phyloP scores from a whole-genome alignment of 768 basidiomycete genomes.

The Tricholoma flavovirens region DNA sequence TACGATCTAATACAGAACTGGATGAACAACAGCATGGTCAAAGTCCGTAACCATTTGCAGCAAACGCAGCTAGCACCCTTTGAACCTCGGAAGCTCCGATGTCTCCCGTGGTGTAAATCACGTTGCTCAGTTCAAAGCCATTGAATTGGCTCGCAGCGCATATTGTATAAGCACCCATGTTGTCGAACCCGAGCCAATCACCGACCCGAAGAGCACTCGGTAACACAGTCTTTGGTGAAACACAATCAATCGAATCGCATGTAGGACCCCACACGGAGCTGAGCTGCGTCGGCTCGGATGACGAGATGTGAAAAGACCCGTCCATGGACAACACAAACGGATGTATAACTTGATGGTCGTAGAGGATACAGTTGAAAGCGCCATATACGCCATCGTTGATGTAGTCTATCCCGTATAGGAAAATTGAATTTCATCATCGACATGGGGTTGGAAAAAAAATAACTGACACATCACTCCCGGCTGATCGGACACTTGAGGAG shows the following conservation, averaged over 20 bases:
- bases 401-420: slow-evolving; percentile 66
- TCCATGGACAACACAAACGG: slow-evolving; percentile 74
- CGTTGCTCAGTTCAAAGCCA: slow-evolving; percentile 77
- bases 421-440: slow-evolving; percentile 7
- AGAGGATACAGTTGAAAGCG: slow-evolving; percentile 93
- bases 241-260: slow-evolving; percentile 96
- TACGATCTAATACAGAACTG: not conserved
- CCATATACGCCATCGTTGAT: slow-evolving; percentile 99
- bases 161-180: slow-evolving; percentile 99
- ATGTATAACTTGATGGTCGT: slow-evolving; percentile 91
- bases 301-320: slow-evolving; percentile 55
- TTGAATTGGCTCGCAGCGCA: slow-evolving; percentile 97
- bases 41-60: slow-evolving; percentile 34
- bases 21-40: slow-evolving; percentile 10
- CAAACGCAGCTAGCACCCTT: slow-evolving; percentile 44
- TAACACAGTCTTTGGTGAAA: slow-evolving; percentile 56
- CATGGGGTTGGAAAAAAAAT: not conserved
- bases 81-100: slow-evolving; percentile 47
- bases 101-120: slow-evolving; percentile 72
- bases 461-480: slow-evolving; percentile 87
- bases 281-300: slow-evolving; percentile 36
- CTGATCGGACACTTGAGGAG: slow-evolving; percentile 33
- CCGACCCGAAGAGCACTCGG: slow-evolving; percentile 77
- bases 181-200: slow-evolving; percentile 96
- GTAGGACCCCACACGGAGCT: slow-evolving; percentile 97